Percentiles rank a stretch among this genome's conserved stretches.
These are phyloP conservation scores for Cinnamomum chago DNA, from an alignment of 164 flowering plant species.

Conservation along the genomic window DNA sequence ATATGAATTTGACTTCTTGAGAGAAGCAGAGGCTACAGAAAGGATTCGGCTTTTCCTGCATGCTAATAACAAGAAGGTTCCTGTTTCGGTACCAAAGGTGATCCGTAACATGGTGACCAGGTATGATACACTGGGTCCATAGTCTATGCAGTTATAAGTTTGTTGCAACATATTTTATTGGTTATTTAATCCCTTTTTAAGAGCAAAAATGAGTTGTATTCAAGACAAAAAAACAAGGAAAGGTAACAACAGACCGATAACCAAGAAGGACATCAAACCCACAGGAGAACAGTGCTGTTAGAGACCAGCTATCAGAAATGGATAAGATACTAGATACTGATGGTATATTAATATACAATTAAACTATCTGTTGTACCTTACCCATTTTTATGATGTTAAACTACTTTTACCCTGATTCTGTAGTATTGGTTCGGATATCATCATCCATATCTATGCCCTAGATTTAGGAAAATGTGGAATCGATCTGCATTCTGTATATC, in stretches of 20 bases:
- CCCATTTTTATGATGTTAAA: background rate
- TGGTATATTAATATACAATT: no score
- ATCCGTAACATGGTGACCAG: slow-evolving; percentile 54
- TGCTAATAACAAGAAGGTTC: slow-evolving; percentile 61
- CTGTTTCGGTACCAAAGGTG: slow-evolving; percentile 78
- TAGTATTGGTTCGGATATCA: background rate
- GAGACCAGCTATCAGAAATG: no score
- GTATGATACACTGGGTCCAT: slow-evolving; percentile 28
- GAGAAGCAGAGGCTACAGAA: slow-evolving; percentile 91
- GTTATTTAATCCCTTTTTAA: background rate
- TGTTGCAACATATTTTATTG: background rate
- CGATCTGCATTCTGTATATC: background rate
- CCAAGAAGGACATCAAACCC: no score
- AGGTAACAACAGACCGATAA: no score
- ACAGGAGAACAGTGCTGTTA: no score
- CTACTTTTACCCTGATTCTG: background rate
- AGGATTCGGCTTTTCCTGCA: slow-evolving; percentile 57
- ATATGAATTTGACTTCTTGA: slow-evolving; percentile 83
- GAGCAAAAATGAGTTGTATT: background rate
- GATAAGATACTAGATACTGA: no score
- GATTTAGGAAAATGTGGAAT: background rate
- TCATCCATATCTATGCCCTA: background rate
- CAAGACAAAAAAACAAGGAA: no score
- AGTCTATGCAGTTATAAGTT: background rate
- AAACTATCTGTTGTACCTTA: no score